A percentile compares a stretch with the other conserved stretches of the same genome.
Conservation (phyloP, 768 basidiomycete genomes). For the Boletus patriciae region DNA sequence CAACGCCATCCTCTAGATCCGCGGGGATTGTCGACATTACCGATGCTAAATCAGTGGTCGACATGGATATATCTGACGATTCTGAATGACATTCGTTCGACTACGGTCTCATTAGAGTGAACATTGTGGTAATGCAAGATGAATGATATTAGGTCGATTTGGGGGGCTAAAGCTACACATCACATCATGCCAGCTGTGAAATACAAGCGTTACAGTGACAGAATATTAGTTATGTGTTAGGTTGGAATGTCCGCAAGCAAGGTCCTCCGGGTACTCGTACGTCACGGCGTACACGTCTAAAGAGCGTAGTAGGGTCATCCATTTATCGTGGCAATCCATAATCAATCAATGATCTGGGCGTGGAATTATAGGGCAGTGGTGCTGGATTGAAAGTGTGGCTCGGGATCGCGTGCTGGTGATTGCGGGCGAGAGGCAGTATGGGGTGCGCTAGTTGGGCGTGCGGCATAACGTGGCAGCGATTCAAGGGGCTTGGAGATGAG, state of each 20-base stretch:
- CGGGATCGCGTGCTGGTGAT: conserved; percentile 17
- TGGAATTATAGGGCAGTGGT: conserved; percentile 27
- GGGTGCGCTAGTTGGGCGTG: conserved; percentile 35
- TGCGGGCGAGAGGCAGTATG: conserved; percentile 22
- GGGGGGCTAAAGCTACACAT: conserved; percentile 29
- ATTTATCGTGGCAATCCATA: conserved; percentile 18
- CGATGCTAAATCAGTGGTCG: conserved; percentile 11
- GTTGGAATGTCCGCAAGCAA: conserved; percentile 13
- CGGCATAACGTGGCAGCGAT: conserved; percentile 57
- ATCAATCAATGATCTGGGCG: conserved; percentile 21
- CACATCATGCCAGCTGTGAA: conserved; percentile 17
- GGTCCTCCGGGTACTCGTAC: conserved; percentile 16
- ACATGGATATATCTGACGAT: conserved; percentile 33
- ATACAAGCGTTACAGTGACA: conserved; percentile 21
- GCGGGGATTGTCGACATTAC: background rate
- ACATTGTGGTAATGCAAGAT: background rate
- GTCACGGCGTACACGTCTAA: conserved; percentile 16
- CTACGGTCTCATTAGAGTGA: background rate
- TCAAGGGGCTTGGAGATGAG: conserved; percentile 63
- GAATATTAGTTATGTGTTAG: conserved; percentile 5
- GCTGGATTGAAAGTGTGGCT: conserved; percentile 31
- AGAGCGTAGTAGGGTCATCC: conserved; percentile 11
- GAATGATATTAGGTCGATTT: conserved; percentile 3
- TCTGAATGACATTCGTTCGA: conserved; percentile 17
- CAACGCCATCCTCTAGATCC: background rate